These are phyloP conservation scores for Diplodia scrobiculata DNA, from an alignment of 2,329 filamentous ascomycete genomes.

Conservation along the genomic window DNA sequence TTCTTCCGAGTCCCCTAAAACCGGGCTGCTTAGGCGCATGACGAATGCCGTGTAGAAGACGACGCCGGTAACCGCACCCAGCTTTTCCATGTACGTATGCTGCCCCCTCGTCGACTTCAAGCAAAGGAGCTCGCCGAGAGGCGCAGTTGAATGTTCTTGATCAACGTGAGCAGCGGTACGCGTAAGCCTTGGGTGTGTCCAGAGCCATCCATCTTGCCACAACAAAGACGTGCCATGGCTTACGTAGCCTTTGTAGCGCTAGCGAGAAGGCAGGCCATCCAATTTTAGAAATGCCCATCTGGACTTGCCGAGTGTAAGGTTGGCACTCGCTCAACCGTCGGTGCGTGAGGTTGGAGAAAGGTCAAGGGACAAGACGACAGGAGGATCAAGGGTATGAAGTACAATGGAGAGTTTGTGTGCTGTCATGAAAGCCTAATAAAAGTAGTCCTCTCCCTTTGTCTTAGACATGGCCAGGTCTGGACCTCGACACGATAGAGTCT, in stretches of 20 bases:
- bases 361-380: neutral
- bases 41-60: too few relatives aligned
- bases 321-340: neutral
- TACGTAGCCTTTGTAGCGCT: neutral
- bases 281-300: neutral
- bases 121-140: neutral
- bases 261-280: too few relatives aligned
- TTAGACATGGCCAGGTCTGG: slow-evolving; percentile 17
- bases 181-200: neutral
- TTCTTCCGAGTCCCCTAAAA: neutral
- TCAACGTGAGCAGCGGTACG: neutral
- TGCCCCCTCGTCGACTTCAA: neutral
- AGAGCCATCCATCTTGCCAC: neutral
- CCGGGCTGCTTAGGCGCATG: neutral
- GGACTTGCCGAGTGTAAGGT: neutral
- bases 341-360: neutral
- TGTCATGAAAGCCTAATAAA: neutral
- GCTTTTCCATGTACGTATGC: neutral
- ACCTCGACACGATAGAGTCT: neutral
- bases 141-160: neutral
- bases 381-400: neutral
- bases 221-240: neutral
- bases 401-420: neutral
- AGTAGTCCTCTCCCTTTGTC: slow-evolving; percentile 1
- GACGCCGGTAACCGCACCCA: neutral